Evolutionary conservation across 2,329 filamentous ascomycete genomes (phyloP).

Genomic region (Colletotrichum theobromicola): DNA sequence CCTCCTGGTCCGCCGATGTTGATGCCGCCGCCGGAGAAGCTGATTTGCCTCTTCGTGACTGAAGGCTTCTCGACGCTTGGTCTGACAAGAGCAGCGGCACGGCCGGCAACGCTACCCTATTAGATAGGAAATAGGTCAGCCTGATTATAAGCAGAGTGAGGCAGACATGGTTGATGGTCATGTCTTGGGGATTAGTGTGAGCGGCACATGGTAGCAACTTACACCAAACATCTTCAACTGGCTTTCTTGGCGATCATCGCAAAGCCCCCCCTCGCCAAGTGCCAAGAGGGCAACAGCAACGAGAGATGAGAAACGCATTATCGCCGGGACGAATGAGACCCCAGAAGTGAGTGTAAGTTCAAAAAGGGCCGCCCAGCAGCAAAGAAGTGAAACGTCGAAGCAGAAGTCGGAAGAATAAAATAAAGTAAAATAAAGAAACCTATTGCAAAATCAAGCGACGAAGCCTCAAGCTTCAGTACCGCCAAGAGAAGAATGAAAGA

Average conservation of each 20-base stretch:
- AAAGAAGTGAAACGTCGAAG: neutral
- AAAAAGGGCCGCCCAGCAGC: conserved; percentile 5
- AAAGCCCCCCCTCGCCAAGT: conserved; percentile 6
- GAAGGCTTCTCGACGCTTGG: neutral
- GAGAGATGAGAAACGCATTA: neutral
- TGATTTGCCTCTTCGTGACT: conserved; percentile 3
- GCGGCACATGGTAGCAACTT: neutral
- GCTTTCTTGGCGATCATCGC: conserved; percentile 16
- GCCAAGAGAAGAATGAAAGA: neutral
- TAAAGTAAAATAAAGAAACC: neutral
- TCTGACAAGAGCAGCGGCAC: conserved; percentile 7
- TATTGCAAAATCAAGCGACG: neutral
- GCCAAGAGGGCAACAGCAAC: conserved; percentile 1
- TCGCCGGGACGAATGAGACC: neutral
- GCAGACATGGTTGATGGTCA: neutral
- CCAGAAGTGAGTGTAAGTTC: neutral
- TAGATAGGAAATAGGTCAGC: neutral
- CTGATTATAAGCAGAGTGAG: neutral
- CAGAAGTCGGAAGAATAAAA: neutral
- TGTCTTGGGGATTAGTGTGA: neutral
- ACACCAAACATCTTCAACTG: neutral
- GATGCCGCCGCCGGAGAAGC: conserved; percentile 1
- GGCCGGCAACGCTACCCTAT: conserved; percentile 9
- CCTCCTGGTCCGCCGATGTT: conserved; percentile 1
- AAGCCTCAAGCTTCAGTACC: conserved; percentile 4